Conservation (phyloP, 2,329 filamentous ascomycete species). For the Ceratocystis diversiconidia region DNA sequence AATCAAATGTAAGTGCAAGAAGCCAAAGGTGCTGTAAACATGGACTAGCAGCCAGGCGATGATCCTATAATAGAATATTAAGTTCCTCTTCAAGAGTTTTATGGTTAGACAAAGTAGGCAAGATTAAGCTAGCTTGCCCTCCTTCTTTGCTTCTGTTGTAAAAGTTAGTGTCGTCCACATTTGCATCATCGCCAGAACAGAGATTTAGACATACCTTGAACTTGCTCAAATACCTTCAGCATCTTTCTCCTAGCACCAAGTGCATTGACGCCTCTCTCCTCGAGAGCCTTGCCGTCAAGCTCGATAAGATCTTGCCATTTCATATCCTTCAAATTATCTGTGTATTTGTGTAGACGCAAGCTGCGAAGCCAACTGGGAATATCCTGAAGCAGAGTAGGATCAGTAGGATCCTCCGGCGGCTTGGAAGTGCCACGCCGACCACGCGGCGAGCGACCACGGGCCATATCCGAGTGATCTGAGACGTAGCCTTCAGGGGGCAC, state of each 20-base stretch:
- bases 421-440: conserved; percentile 90
- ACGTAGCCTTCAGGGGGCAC: conserved; percentile 70
- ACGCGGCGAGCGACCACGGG: conserved; percentile 77
- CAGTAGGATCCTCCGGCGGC: conserved; percentile 93
- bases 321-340: conserved; percentile 92
- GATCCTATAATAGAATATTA: conserved; percentile 4
- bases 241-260: conserved; percentile 92
- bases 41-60: conserved; percentile 8
- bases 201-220: conserved; percentile 45
- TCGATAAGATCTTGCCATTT: conserved; percentile 90
- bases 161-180: background rate
- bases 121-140: conserved; percentile 17
- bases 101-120: background rate
- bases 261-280: conserved; percentile 87
- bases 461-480: conserved; percentile 85
- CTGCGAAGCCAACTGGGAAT: conserved; percentile 94
- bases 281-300: conserved; percentile 82
- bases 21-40: conserved; percentile 7
- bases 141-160: conserved; percentile 17
- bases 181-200: background rate
- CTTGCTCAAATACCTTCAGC: conserved; percentile 98
- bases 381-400: conserved; percentile 77
- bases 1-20: background rate
- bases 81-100: conserved; percentile 1
- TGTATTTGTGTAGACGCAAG: conserved; percentile 94